These are phyloP conservation scores for Boletus subparvulus DNA, from an alignment of 768 basidiomycete genomes.

Conservation along the genomic window DNA sequence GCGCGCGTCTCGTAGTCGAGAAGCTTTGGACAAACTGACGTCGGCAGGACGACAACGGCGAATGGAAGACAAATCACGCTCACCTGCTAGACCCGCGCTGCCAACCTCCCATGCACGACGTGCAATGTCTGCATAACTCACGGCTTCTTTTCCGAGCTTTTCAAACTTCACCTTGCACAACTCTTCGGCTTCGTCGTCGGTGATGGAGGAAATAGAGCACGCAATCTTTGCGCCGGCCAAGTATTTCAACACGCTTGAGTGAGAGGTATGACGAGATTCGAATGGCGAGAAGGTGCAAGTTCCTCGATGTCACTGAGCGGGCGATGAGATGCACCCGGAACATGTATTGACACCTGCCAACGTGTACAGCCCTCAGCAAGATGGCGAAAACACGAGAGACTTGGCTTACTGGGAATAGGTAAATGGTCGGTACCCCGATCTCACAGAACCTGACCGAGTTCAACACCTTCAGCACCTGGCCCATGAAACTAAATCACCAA, in stretches of 20 bases:
- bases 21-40: slow-evolving; percentile 46
- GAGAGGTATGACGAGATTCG: slow-evolving; percentile 83
- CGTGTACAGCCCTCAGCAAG: slow-evolving; percentile 1
- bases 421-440: slow-evolving; percentile 78
- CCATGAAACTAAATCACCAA: slow-evolving; percentile 89
- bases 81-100: slow-evolving; percentile 77
- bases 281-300: slow-evolving; percentile 88
- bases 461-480: slow-evolving; percentile 87
- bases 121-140: slow-evolving; percentile 95
- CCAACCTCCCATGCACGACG: slow-evolving; percentile 92
- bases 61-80: background rate
- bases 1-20: slow-evolving; percentile 89
- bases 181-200: slow-evolving; percentile 69
- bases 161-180: slow-evolving; percentile 82
- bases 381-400: background rate
- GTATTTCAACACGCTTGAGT: slow-evolving; percentile 85
- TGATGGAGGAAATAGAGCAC: slow-evolving; percentile 61
- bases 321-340: slow-evolving; percentile 80
- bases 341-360: slow-evolving; percentile 69
- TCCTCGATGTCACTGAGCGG: slow-evolving; percentile 74
- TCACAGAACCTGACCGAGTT: slow-evolving; percentile 92
- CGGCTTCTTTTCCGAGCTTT: slow-evolving; percentile 70
- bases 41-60: background rate
- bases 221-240: slow-evolving; percentile 95
- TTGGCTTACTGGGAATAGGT: slow-evolving; percentile 81